Evolutionary conservation across 2,329 filamentous ascomycete species (phyloP), one percentile per base, ranked within the genome.

Genomic region (Colletotrichum magnum): DNA sequence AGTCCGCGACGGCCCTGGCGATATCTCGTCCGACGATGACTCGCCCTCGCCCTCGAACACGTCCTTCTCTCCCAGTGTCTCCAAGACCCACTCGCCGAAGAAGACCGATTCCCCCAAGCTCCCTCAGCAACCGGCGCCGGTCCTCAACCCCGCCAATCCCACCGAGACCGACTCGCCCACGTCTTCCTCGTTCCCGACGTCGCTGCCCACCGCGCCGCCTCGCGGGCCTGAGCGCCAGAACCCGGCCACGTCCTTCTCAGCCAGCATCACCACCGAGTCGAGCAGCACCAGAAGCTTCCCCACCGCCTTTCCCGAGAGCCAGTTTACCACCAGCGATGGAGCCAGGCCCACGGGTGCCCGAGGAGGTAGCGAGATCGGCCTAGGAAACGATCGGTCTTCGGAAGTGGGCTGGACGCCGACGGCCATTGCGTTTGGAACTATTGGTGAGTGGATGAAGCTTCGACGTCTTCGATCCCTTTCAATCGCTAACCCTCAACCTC

Each of bases 341-440:
- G 43, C 47, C 1, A 15, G 53, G 13, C 64, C 59, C 12, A 58
- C 58, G 6, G 41, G 47, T 4, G 24, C 59, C 2, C 52, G 47
- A 7, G 67, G 54, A 28, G 70, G 59, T 12, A 57, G 32, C 28
- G 58, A 71, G 6, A 36, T n/a, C 10, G 70, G 67, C 4, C 48
- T 70, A 0, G 70, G 64, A 5, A 28, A 57, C 18, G 50, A 43
- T 2, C 64, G 58, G 18, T 59, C 58, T 18, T 12, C 10, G 5
- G 62, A 70, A 4, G 52, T 47, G n/a, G 66, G 62, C 13, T 69
- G 64, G 58, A 70, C 70, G 36, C 68, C 58, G 2, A 63, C 64
- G 6, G 70, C 62, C 15, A 71, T 71, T 13, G 70, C 67, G 5
- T 71, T 71, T 26, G 70, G 70, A 6, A 64, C 68, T 0, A 70